A percentile compares a stretch with the other conserved stretches of the same genome.
These are phyloP conservation scores for Quillaja saponaria DNA, from an alignment of 306 rosid genomes.

Conservation along the genomic window DNA sequence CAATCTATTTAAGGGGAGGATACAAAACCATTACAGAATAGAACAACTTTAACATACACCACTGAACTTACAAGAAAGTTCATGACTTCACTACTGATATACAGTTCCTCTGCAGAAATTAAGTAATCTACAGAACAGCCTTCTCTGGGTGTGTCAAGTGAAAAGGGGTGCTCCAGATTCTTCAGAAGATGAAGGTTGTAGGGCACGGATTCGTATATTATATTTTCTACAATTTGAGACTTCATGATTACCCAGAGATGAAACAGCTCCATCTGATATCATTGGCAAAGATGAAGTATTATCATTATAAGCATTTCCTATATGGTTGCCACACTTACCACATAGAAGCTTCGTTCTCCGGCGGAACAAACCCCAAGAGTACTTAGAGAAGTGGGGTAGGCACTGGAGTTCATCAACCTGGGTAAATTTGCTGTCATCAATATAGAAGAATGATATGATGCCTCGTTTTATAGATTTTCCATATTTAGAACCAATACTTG, in stretches of 20 bases:
- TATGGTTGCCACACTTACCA: slow-evolving; percentile 74
- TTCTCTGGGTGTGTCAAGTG: slow-evolving; percentile 31
- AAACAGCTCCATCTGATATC: slow-evolving; percentile 44
- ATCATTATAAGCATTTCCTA: slow-evolving; percentile 61
- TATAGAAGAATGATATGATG: slow-evolving; percentile 67
- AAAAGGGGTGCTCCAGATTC: slow-evolving; percentile 38
- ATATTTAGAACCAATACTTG: slow-evolving; percentile 77
- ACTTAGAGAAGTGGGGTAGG: slow-evolving; percentile 66
- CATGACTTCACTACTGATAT: neutral
- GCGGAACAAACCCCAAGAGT: slow-evolving; percentile 73
- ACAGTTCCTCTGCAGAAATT: neutral
- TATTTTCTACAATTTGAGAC: slow-evolving; percentile 47
- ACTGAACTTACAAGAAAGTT: neutral
- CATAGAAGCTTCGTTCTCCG: slow-evolving; percentile 78
- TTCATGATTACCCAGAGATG: slow-evolving; percentile 40
- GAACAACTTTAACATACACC: neutral
- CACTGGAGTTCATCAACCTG: slow-evolving; percentile 74
- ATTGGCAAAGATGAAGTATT: slow-evolving; percentile 40
- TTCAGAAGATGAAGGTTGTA: slow-evolving; percentile 77
- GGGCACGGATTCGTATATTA: slow-evolving; percentile 68
- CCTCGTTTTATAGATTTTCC: slow-evolving; percentile 86
- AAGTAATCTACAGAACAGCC: neutral
- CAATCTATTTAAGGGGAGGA: neutral
- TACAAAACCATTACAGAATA: neutral
- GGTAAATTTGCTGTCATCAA: slow-evolving; percentile 80